These are phyloP conservation scores for Chlamydomonas schloesseri DNA, from an alignment of 139 green algal genomes.

Conservation along the genomic window DNA sequence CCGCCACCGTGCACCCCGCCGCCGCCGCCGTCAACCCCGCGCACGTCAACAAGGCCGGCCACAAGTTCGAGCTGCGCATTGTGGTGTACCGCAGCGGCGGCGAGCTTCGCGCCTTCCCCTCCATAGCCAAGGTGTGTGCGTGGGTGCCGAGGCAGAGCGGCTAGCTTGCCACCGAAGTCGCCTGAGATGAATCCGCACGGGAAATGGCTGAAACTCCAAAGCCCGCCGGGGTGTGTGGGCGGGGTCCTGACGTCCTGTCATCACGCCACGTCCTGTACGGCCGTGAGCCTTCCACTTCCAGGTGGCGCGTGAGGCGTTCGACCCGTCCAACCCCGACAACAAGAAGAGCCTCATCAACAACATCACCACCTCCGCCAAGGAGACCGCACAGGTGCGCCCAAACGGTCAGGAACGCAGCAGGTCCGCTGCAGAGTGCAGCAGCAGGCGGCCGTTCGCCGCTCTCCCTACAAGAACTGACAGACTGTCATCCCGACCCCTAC, in stretches of 20 bases:
- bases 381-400: conserved; percentile 20
- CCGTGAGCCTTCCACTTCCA: too few relatives aligned
- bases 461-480: too few relatives aligned
- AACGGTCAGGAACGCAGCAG: too few relatives aligned
- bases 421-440: too few relatives aligned
- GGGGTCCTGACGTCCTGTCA: too few relatives aligned
- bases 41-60: conserved; percentile 20
- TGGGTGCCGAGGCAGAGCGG: too few relatives aligned
- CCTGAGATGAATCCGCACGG: neutral
- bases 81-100: conserved; percentile 48
- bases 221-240: too few relatives aligned
- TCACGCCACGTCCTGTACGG: too few relatives aligned
- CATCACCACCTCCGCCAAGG: conserved; percentile 54
- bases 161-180: neutral
- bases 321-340: conserved; percentile 49
- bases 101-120: conserved; percentile 49
- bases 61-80: conserved; percentile 58
- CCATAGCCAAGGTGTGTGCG: conserved; percentile 51
- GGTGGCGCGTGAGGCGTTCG: conserved; percentile 49
- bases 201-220: too few relatives aligned
- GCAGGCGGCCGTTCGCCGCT: too few relatives aligned
- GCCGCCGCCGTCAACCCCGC: too few relatives aligned
- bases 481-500: too few relatives aligned
- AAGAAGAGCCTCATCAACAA: conserved; percentile 50
- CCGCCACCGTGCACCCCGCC: conserved; percentile 3